Base-by-base conservation (phyloP, 768 basidiomycete species). In the Lactarius hatsudake region DNA sequence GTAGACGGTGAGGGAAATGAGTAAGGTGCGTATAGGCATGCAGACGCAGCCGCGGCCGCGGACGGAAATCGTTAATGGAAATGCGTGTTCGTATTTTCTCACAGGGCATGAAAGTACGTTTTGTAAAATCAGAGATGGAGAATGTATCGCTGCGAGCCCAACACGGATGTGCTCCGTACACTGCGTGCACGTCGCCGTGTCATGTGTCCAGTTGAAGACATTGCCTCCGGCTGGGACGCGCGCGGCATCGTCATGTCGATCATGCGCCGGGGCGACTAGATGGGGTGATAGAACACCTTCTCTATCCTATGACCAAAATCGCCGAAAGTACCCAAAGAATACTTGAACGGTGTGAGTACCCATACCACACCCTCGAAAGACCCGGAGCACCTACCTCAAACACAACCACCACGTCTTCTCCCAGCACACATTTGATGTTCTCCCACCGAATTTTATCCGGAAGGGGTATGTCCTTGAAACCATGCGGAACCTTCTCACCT, bases 251-350 rank as follows among this genome's bases (percentile, higher is more conserved):
- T 23, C 5, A 10, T 10, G 23, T 13, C 12, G 48, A 51, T 26
- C 51, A 26, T 23, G 13, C 26, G 26, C 13, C 13, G 1, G 51
- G 38, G 2, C 10, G 34, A 15, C 54, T 63, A 63, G 13, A 63
- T 63, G 28, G 54, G 40, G 28, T 63, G 62, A 56, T 56, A 56
- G n/a, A 42, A 56, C 28, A 63, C 38, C 62, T 43, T 63, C 54
- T 55, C 54, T 56, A 63, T 56, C 54, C 12, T 63, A 38, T 32
- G 18, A 20, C 34, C 61, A 18, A 40, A 53, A 30, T 36, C 26
- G 5, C 38, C 28, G 23, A 7, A 20, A 30, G 18, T 38, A 20
- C 54, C 54, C 20, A 43, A 13, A 32, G 62, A 55, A n/a, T 55
- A 43, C 62, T 63, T 53, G 55, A 18, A 5, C 17, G 17, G 20